Evolutionary conservation across 345 rosid species (phyloP).

Genomic region (Aegle marmelos): DNA sequence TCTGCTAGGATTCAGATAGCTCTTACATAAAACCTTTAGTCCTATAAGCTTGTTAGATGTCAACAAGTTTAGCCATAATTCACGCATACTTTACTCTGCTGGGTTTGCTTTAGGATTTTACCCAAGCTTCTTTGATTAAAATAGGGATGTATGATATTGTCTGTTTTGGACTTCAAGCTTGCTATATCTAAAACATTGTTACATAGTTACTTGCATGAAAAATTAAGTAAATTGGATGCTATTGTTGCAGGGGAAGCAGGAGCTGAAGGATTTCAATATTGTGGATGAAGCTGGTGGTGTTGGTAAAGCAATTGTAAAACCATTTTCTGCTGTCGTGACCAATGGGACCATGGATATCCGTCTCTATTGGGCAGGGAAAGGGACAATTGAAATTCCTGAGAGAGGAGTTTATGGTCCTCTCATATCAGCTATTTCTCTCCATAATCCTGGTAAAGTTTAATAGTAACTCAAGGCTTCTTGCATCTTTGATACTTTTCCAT

Average conservation of each 20-base stretch:
- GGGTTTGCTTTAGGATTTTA: too few species aligned
- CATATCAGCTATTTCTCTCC: conserved; percentile 49
- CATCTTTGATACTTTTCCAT: neutral
- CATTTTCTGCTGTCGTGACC: conserved; percentile 7
- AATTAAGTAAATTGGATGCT: neutral
- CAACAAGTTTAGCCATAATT: too few species aligned
- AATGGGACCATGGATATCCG: conserved; percentile 30
- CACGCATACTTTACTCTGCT: too few species aligned
- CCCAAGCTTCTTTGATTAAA: too few species aligned
- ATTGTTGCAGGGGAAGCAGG: conserved; percentile 42
- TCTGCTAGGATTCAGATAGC: neutral
- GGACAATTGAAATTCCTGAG: conserved; percentile 46
- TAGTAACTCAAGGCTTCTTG: neutral
- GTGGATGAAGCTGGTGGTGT: conserved; percentile 27
- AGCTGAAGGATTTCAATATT: conserved; percentile 31
- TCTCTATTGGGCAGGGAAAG: conserved; percentile 56
- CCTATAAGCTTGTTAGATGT: neutral
- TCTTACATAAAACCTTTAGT: neutral
- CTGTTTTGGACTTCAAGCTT: too few species aligned
- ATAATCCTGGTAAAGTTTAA: conserved; percentile 19
- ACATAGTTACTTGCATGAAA: neutral
- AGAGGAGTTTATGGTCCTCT: conserved; percentile 56
- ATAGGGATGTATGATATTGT: too few species aligned
- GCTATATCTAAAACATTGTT: too few species aligned
- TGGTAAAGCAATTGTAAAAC: conserved; percentile 5